These are phyloP conservation scores for Colletotrichum sansevieriae DNA, from an alignment of 2,329 filamentous ascomycete species.

Conservation along the genomic window DNA sequence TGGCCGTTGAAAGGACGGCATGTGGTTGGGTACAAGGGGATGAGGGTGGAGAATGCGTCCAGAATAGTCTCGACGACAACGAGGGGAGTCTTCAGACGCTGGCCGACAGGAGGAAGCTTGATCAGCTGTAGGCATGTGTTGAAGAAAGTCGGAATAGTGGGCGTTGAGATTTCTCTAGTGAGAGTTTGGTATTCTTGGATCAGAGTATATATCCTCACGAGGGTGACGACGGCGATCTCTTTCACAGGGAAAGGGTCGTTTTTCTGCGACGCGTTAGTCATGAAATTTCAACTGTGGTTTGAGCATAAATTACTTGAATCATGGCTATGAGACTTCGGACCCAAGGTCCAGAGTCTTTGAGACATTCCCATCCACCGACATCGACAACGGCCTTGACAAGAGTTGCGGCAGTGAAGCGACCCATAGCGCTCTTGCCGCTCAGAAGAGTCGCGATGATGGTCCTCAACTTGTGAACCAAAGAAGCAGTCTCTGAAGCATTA, in stretches of 20 bases:
- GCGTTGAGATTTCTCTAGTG: slow-evolving; percentile 88
- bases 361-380: slow-evolving; percentile 84
- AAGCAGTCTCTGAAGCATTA: slow-evolving; percentile 71
- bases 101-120: slow-evolving; percentile 58
- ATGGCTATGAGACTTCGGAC: slow-evolving; percentile 81
- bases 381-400: slow-evolving; percentile 87
- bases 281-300: background rate
- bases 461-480: slow-evolving; percentile 86
- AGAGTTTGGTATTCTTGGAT: slow-evolving; percentile 87
- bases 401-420: slow-evolving; percentile 82
- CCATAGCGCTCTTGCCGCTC: slow-evolving; percentile 80
- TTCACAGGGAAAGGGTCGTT: slow-evolving; percentile 81
- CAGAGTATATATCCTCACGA: slow-evolving; percentile 86
- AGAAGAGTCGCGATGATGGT: slow-evolving; percentile 83
- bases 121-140: slow-evolving; percentile 78
- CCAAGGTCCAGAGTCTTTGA: slow-evolving; percentile 81
- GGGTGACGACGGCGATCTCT: slow-evolving; percentile 79
- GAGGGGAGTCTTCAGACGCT: slow-evolving; percentile 55
- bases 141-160: slow-evolving; percentile 81
- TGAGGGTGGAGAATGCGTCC: slow-evolving; percentile 76
- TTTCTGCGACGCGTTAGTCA: slow-evolving; percentile 66
- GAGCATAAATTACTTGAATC: slow-evolving; percentile 69
- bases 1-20: slow-evolving; percentile 82
- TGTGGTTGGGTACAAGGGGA: slow-evolving; percentile 86
- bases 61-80: slow-evolving; percentile 76